A percentile compares a stretch with the other conserved stretches of the same genome.
Evolutionary conservation across 805 yeast species (phyloP).

Genomic region (Zygoascus tannicola): DNA sequence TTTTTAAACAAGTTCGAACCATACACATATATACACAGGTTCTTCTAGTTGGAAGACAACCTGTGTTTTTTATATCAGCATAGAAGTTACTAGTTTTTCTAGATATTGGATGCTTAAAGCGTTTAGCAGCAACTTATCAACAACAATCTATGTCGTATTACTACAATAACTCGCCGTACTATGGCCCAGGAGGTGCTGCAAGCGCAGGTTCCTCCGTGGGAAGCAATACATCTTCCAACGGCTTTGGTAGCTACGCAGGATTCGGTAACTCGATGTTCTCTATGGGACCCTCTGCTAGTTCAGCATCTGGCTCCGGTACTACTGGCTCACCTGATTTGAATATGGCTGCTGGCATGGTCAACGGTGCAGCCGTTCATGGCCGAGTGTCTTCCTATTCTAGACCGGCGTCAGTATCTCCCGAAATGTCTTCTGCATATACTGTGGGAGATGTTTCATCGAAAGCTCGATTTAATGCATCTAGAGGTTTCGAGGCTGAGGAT

Average conservation of each 20-base stretch:
- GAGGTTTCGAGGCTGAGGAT: slow-evolving; percentile 63
- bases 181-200: neutral
- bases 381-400: slow-evolving; percentile 12
- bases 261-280: neutral
- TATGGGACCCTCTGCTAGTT: slow-evolving; percentile 1
- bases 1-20: no score
- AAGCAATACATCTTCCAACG: neutral
- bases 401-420: slow-evolving; percentile 26
- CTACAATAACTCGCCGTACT: neutral
- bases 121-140: no score
- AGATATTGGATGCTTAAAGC: no score
- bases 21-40: no score
- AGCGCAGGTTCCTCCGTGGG: neutral
- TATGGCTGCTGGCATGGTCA: neutral
- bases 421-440: slow-evolving; percentile 18
- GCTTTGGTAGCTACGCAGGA: neutral
- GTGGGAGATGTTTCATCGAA: slow-evolving; percentile 9
- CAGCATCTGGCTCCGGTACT: slow-evolving; percentile 6
- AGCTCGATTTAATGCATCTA: slow-evolving; percentile 45
- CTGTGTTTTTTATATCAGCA: no score
- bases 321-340: neutral
- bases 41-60: no score
- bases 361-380: neutral
- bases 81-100: no score
- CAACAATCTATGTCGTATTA: neutral